Conservation (phyloP, 2,329 filamentous ascomycete species). For the Epichloe amarillans region DNA sequence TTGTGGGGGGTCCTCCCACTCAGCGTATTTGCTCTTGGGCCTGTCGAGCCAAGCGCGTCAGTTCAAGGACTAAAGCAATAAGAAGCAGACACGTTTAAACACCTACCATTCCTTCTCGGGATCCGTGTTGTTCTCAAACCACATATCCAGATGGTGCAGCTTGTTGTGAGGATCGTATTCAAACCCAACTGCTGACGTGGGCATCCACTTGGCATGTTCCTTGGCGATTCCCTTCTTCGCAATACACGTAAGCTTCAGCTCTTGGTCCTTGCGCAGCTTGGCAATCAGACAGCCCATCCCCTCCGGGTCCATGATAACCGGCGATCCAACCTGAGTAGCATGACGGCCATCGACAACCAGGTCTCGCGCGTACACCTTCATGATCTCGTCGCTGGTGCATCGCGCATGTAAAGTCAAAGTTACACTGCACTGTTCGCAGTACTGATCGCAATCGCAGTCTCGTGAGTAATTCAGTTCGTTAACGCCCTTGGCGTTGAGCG, state of each 20-base stretch:
- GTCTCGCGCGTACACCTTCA: constrained; percentile 90
- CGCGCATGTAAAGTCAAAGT: constrained; percentile 73
- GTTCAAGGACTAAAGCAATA: neutral
- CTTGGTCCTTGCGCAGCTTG: constrained; percentile 81
- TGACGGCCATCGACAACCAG: constrained; percentile 59
- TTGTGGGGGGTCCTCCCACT: constrained; percentile 67
- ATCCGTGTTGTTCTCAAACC: constrained; percentile 71
- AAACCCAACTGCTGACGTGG: constrained; percentile 82
- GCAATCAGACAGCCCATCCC: constrained; percentile 74
- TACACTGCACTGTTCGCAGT: constrained; percentile 85
- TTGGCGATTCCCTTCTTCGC: constrained; percentile 98
- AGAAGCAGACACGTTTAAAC: neutral
- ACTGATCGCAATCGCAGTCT: constrained; percentile 93
- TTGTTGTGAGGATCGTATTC: constrained; percentile 99
- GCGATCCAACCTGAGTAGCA: constrained; percentile 65
- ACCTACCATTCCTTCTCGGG: constrained; percentile 70
- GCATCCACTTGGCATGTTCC: constrained; percentile 97
- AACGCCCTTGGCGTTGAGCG: constrained; percentile 72
- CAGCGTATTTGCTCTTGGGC: constrained; percentile 71
- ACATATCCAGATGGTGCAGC: constrained; percentile 79
- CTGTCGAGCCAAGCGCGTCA: constrained; percentile 23
- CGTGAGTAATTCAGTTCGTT: constrained; percentile 75
- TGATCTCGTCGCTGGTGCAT: constrained; percentile 73
- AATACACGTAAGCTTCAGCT: constrained; percentile 79
- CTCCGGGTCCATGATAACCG: constrained; percentile 73